Conservation (phyloP, 2,329 filamentous ascomycete genomes). For the Whalleya microplaca region DNA sequence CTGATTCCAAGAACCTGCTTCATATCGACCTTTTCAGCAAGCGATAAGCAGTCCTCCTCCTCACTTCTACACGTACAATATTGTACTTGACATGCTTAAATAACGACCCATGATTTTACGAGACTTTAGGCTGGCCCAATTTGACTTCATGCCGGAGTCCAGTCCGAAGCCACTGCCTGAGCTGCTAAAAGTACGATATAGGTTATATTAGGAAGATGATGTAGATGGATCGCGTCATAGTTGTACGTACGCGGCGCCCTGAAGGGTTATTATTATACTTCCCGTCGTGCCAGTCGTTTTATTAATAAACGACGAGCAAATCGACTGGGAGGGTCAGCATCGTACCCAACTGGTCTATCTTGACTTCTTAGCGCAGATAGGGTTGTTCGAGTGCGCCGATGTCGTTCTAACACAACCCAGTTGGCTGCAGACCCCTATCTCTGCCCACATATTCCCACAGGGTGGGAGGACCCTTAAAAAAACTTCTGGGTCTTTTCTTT, state of each 20-base stretch:
- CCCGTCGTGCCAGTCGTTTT: constrained; percentile 5
- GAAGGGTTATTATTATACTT: not conserved
- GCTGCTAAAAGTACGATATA: too few species aligned
- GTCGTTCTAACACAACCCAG: not conserved
- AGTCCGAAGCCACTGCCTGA: not conserved
- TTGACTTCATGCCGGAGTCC: not conserved
- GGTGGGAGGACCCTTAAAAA: constrained; percentile 23
- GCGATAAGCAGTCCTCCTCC: constrained; percentile 18
- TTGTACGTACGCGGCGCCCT: not conserved
- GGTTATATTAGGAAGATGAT: not conserved
- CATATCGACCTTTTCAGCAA: constrained; percentile 26
- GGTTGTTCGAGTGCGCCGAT: constrained; percentile 9
- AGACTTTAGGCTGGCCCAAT: not conserved
- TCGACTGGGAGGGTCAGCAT: constrained; percentile 16
- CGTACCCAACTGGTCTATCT: constrained; percentile 15
- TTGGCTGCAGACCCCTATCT: constrained; percentile 17
- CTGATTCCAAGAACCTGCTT: constrained; percentile 29
- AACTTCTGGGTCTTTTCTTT: constrained; percentile 7
- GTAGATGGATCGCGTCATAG: not conserved
- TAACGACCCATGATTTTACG: too few species aligned
- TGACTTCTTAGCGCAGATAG: constrained; percentile 18
- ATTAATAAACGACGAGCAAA: constrained; percentile 11
- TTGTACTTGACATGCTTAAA: not conserved
- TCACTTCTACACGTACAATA: not conserved
- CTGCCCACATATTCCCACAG: constrained; percentile 2